Base-by-base conservation (phyloP, 768 basidiomycete genomes). In the Xanthoconium stramineum region DNA sequence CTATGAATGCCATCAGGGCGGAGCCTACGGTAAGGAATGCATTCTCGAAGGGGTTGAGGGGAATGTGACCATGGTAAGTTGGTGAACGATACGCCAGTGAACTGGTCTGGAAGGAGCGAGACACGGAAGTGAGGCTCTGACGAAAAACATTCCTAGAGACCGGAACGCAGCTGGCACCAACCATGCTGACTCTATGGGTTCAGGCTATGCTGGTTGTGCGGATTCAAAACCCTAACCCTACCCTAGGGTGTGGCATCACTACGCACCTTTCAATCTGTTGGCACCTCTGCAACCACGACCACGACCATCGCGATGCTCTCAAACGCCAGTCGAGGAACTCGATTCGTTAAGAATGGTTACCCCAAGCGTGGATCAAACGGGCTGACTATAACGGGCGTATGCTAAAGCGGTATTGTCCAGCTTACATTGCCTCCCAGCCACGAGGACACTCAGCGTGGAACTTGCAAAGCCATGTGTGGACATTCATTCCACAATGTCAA, bases 1-100 rank as follows among this genome's bases (percentile, higher is more conserved):
- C 83, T 30, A 81, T 73, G 14, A 98, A 76, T 14, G 91, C 85
- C 79, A 91, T 85, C 47, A 94, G 69, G 1, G 90, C 94, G 14
- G 91, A 89, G 10, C 97, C 97, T 14, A 83, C 82, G 11, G 93
- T 87, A 46, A 98, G 80, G 59, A 98, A 82, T 12, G 85, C 84
- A 68, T 88, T 90, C 72, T 98, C 91, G 64, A 94, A 85, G 65
- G 79, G 75, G 66, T 81, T 89, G 43, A 98, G 76, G 13, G 90
- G 91, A 55, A 95, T 83, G 70, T 92, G 89, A 30, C 89, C 91
- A 15, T 84, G 79, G 66, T 94, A 94, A 7, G 81, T 79, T 35
- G 89, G 75, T n/a, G 56, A 63, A 40, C 53, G 60, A 29, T 58
- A 53, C 28, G 50, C 45, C 2, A 39, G 20, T 7, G 54, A 36